Percentiles rank a stretch among this genome's conserved stretches.
phyloP scores from a whole-genome alignment of 371 early-diverging fungal genomes.

The Smittium culicis region DNA sequence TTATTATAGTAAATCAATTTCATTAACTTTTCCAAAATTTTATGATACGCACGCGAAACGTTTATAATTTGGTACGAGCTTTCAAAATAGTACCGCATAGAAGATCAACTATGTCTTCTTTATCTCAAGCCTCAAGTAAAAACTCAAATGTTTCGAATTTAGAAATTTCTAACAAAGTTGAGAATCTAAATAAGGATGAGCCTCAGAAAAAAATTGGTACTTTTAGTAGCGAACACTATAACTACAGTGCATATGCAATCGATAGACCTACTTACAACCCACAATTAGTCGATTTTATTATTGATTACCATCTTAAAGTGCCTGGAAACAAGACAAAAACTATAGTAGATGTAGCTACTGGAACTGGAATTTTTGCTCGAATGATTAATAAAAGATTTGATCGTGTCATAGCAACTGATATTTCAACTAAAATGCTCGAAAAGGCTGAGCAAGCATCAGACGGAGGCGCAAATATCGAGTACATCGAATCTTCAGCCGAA shows the following conservation, averaged over 20 bases:
- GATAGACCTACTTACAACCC: conserved; percentile 19
- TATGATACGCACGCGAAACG: too few species aligned
- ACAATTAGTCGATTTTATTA: conserved; percentile 14
- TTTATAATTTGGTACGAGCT: too few species aligned
- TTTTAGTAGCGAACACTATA: conserved; percentile 17
- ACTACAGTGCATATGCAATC: conserved; percentile 17
- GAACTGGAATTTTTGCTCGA: conserved; percentile 10
- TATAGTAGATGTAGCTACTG: conserved; percentile 12
- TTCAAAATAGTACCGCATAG: too few species aligned
- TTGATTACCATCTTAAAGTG: conserved; percentile 14
- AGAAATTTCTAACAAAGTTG: too few species aligned
- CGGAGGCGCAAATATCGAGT: conserved; percentile 31
- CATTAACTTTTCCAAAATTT: too few species aligned
- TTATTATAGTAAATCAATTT: too few species aligned
- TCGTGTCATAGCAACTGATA: conserved; percentile 10
- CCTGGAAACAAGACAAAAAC: conserved; percentile 4
- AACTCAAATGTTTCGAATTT: too few species aligned
- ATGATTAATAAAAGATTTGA: conserved; percentile 1
- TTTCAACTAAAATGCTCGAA: conserved; percentile 9
- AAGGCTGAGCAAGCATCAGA: neutral
- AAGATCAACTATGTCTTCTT: too few species aligned
- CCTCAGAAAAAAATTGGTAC: conserved; percentile 20
- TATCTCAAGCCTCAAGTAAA: too few species aligned
- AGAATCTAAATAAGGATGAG: too few species aligned
- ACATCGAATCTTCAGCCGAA: conserved; percentile 36